Evolutionary conservation across 2,329 filamentous ascomycete species (phyloP).

Genomic region (Fusarium globosum): DNA sequence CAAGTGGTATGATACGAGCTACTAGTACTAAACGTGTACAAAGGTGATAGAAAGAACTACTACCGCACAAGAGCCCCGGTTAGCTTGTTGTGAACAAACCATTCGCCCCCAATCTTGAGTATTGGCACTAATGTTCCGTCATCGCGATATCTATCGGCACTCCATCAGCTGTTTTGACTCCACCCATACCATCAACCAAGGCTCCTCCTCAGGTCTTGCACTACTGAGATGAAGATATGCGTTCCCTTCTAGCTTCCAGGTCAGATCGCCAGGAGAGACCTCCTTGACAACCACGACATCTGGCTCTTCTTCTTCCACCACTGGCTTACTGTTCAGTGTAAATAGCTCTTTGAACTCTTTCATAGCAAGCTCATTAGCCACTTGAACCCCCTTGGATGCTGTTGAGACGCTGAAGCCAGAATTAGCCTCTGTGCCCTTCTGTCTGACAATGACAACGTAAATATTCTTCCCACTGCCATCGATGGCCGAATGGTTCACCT

Average conservation of each 20-base stretch:
- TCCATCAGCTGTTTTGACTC: neutral
- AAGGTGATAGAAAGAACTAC: neutral
- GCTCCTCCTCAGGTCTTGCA: neutral
- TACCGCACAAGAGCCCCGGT: rapidly evolving
- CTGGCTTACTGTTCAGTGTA: neutral
- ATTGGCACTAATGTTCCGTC: rapidly evolving
- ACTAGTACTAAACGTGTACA: neutral
- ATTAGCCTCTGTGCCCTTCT: neutral
- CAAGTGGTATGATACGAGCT: neutral
- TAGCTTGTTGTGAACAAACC: neutral
- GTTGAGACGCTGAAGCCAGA: neutral
- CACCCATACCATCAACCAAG: neutral
- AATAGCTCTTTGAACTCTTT: neutral
- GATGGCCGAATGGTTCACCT: neutral
- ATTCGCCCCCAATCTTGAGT: rapidly evolving
- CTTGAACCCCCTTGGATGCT: neutral
- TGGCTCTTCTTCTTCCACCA: neutral
- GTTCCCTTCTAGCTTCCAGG: neutral
- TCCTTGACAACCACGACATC: neutral
- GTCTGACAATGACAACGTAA: neutral
- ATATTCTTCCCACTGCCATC: neutral
- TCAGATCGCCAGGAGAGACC: neutral
- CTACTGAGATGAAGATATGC: neutral
- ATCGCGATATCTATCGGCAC: neutral
- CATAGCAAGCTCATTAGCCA: slow-evolving; percentile 7